Evolutionary conservation across 1,284 basidiomycete species (phyloP).

Genomic region (Pseudomicrostroma phylloplanum): DNA sequence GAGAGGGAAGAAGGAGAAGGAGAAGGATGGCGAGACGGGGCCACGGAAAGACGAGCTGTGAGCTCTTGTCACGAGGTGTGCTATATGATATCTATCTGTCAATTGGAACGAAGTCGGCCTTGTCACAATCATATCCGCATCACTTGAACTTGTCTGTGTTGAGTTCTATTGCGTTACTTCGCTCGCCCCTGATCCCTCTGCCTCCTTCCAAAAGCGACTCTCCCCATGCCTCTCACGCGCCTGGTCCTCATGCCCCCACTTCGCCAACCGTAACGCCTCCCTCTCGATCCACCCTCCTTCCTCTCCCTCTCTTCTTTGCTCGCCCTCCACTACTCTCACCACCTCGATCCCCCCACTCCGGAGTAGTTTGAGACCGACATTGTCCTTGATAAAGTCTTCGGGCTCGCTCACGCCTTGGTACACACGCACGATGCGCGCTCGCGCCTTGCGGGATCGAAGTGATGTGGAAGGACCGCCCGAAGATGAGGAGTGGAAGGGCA

Average conservation of each 20-base stretch:
- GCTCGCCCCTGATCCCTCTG: too few relatives aligned
- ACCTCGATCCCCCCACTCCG: background rate
- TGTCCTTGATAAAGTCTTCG: slow-evolving; percentile 79
- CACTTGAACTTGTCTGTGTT: too few relatives aligned
- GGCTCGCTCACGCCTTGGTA: slow-evolving; percentile 89
- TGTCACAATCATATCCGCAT: too few relatives aligned
- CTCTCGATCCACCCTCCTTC: slow-evolving; percentile 49
- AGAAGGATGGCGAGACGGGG: background rate
- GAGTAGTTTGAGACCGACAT: slow-evolving; percentile 70
- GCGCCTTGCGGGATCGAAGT: background rate
- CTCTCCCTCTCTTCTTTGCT: background rate
- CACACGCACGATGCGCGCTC: slow-evolving; percentile 62
- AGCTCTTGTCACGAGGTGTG: too few relatives aligned
- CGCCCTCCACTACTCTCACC: background rate
- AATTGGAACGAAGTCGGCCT: too few relatives aligned
- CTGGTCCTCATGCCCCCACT: slow-evolving; percentile 15
- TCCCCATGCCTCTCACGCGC: background rate
- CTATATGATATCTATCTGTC: too few relatives aligned
- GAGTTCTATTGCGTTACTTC: too few relatives aligned
- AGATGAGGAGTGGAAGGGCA: slow-evolving; percentile 5
- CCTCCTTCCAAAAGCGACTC: background rate
- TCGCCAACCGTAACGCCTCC: slow-evolving; percentile 17
- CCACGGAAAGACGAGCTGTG: too few relatives aligned
- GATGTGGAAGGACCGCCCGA: background rate
- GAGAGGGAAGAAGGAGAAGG: background rate